Evolutionary conservation across 768 basidiomycete species (phyloP).

Genomic region (Boletus barrowsii): DNA sequence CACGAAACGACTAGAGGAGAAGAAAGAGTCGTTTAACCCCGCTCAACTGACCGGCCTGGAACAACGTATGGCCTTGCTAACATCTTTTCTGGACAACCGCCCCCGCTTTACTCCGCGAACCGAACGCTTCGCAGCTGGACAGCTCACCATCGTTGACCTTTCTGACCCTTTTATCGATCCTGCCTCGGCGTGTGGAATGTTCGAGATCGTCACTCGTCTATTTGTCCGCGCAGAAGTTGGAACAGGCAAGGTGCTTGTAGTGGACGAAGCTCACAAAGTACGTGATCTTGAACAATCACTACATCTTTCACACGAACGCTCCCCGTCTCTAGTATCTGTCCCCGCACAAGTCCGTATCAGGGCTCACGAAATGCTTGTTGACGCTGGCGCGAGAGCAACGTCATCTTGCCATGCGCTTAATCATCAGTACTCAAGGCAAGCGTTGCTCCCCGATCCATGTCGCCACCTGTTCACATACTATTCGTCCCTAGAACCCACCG

Average conservation of each 20-base stretch:
- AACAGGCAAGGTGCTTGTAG: slow-evolving; percentile 66
- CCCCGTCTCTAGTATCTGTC: slow-evolving; percentile 55
- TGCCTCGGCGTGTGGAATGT: slow-evolving; percentile 62
- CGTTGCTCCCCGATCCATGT: neutral
- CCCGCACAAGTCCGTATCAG: slow-evolving; percentile 39
- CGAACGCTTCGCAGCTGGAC: slow-evolving; percentile 51
- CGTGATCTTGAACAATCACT: neutral
- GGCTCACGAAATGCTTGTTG: slow-evolving; percentile 56
- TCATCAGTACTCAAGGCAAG: slow-evolving; percentile 73
- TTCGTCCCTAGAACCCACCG: slow-evolving; percentile 57
- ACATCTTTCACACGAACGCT: neutral
- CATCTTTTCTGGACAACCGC: slow-evolving; percentile 48
- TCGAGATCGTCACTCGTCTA: slow-evolving; percentile 63
- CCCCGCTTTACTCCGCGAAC: neutral
- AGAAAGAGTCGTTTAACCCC: slow-evolving; percentile 53
- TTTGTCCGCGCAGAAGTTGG: slow-evolving; percentile 59
- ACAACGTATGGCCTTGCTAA: slow-evolving; percentile 61
- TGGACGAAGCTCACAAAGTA: slow-evolving; percentile 78
- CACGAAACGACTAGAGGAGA: slow-evolving; percentile 40
- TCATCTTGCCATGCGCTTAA: slow-evolving; percentile 67
- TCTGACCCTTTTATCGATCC: slow-evolving; percentile 74
- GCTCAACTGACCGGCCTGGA: slow-evolving; percentile 54
- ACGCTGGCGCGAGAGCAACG: slow-evolving; percentile 66
- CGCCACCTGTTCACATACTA: neutral
- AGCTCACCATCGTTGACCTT: slow-evolving; percentile 65